phyloP scores from a whole-genome alignment of 179 eudicot genomes.

The Patellifolia procumbens region DNA sequence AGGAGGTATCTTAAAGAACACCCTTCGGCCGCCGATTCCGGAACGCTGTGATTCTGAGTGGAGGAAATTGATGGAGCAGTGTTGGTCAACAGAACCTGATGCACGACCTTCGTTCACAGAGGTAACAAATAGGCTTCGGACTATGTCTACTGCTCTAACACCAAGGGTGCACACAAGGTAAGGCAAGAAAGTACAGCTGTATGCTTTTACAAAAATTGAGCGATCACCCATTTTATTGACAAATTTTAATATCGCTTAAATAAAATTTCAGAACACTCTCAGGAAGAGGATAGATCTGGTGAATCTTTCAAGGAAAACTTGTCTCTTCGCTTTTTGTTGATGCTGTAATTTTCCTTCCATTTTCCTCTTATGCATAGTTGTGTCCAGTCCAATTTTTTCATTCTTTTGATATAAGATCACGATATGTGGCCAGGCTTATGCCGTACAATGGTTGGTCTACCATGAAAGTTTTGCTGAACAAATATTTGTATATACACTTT shows the following conservation, averaged over 20 bases:
- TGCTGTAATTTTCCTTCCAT: conserved; percentile 29
- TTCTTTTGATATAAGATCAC: conserved; percentile 32
- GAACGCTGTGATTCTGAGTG: conserved; percentile 77
- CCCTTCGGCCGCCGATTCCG: conserved; percentile 77
- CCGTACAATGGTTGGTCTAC: conserved; percentile 22
- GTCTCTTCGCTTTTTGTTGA: conserved; percentile 18
- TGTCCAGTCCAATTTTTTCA: conserved; percentile 36
- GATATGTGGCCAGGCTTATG: conserved; percentile 25
- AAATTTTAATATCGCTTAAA: neutral
- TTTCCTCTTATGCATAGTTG: conserved; percentile 34
- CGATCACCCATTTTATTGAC: neutral
- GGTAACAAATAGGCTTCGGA: conserved; percentile 60
- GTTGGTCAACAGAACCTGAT: conserved; percentile 83
- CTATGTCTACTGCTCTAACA: conserved; percentile 52
- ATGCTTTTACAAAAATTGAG: neutral
- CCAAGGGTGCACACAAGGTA: conserved; percentile 51
- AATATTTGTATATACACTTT: conserved; percentile 19
- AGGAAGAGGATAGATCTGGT: conserved; percentile 22
- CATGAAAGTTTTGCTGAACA: conserved; percentile 33
- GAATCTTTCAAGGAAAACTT: conserved; percentile 23
- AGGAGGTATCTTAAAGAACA: conserved; percentile 92
- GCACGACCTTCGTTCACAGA: conserved; percentile 80
- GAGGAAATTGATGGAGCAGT: conserved; percentile 82
- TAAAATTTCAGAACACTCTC: conserved; percentile 29
- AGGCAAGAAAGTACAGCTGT: conserved; percentile 12